Evolutionary conservation across 2,329 filamentous ascomycete species (phyloP), one percentile per base, ranked within the genome.

Genomic region (Byssoonygena ceratinophila): DNA sequence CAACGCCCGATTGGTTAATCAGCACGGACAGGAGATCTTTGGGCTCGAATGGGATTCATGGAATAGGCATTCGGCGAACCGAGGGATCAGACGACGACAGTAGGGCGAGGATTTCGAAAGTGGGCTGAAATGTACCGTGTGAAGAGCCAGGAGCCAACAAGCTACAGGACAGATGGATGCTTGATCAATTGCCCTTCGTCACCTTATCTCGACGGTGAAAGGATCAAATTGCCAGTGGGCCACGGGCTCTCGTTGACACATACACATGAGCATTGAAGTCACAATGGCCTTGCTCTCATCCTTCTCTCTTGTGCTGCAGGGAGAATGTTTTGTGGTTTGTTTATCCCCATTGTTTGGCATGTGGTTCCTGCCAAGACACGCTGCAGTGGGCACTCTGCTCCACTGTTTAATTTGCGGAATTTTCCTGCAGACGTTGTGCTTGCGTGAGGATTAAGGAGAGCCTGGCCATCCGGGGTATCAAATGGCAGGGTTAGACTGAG

Each of bases 1-100:
- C 18, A 23, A 16, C 23, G 50, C 43, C 37, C 36, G 50, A 52
- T 52, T 52, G 50, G 50, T 41, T 43, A 47, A 46, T 34, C n/a
- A 25, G 23, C 46, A 40, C 23, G 36, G 36, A 46, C 20, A 29
- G 14, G 29, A 27, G 29, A 37, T 47, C 45, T 32, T 37, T 18
- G 31, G 20, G 45, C 12, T 34, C 18, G 32, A 27, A 16, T 27
- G 12, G 27, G 40, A 32, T 43, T n/a, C 47, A 34, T 40, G 41
- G 11, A 46, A 27, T 4, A 31, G 31, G 4, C 39, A 25, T 46
- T 40, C 44, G 3, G 27, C 31, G 34, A 34, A 45, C 51, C 51
- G 51, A 53, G 51, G 51, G 47, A 51, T 27, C n/a, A 18, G 44
- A 34, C 8, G 44, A 34, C 36, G 16, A 23, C 8, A 14, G 12